Base-by-base conservation (phyloP, 2,329 filamentous ascomycete species). In the Neofusicoccum parvum region DNA sequence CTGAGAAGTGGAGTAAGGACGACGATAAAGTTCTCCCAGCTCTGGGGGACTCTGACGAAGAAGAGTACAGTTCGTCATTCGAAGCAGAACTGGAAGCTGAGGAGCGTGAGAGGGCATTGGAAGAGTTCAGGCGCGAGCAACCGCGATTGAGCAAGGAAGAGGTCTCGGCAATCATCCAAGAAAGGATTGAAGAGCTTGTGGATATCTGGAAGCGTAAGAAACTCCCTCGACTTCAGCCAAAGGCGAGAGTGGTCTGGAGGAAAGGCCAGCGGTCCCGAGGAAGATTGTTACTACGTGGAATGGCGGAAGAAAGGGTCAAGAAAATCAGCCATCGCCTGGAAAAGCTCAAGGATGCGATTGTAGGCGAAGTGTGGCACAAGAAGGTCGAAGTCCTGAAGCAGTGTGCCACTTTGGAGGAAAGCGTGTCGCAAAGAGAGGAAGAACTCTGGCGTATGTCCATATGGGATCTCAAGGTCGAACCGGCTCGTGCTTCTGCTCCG, bases 241-340 rank as follows among this genome's bases (percentile, higher is more conserved):
- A 83, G 65, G 90, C 90, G 0, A 84, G 86, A 71, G 76, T 73
- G 3, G 69, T 90, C 2, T 96, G 92, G 92, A 73, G 75, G 27
- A 76, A 81, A 45, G 86, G 86, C 36, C 85, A 82, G 59, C 80
- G 78, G 10, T 73, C 78, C 1, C 68, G 39, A 75, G 68, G 70
- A 75, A 73, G 79, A 37, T 75, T 77, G 12, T 65, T 68, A 1
- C 78, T 83, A 32, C 82, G 89, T 17, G 73, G 79, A 1, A 69
- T 71, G 7, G 80, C 85, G n/a, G 77, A 79, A 10, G 72, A 71
- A 5, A 72, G 79, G 4, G 80, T 86, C 10, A 73, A 78, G 3
- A 70, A 73, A 3, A 78, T 86, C 17, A 76, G 83, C 12, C 67
- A 71, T 2, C 87, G 89, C 10, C 80, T 94, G 36, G 72, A 74